Conservation (phyloP, 2,329 filamentous ascomycete genomes). For the Aureobasidium musti region DNA sequence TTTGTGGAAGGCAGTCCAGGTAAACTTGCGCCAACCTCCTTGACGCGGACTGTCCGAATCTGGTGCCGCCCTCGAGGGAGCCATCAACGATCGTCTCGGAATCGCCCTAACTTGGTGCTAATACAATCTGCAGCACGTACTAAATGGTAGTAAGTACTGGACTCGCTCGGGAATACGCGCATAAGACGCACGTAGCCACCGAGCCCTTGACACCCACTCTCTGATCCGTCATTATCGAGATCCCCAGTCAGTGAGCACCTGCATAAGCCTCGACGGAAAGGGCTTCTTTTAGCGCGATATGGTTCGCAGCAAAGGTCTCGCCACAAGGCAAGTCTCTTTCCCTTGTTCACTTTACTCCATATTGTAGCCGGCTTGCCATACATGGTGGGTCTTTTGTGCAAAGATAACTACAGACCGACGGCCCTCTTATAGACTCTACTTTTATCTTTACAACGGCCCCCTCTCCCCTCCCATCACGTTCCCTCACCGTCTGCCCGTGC, state of each 20-base stretch:
- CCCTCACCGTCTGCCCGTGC: conserved; percentile 16
- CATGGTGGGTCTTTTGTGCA: conserved; percentile 20
- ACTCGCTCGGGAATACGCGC: conserved; percentile 23
- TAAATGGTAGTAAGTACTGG: conserved; percentile 24
- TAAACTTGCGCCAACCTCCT: conserved; percentile 24
- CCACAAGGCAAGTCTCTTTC: conserved; percentile 27
- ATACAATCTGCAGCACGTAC: conserved; percentile 23
- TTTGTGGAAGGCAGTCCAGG: conserved; percentile 2
- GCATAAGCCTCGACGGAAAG: conserved; percentile 21
- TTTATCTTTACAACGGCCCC: conserved; percentile 18
- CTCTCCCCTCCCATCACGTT: conserved; percentile 23
- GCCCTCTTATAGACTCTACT: conserved; percentile 25
- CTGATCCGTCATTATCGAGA: conserved; percentile 12
- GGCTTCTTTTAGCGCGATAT: conserved; percentile 19
- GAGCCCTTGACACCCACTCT: conserved; percentile 19
- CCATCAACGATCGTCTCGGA: conserved; percentile 25
- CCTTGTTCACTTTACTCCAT: conserved; percentile 7
- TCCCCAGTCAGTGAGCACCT: conserved; percentile 27
- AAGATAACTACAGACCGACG: conserved; percentile 22
- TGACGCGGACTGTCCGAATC: conserved; percentile 12
- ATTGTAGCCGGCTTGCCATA: conserved; percentile 21
- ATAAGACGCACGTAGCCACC: conserved; percentile 18
- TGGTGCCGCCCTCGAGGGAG: conserved; percentile 6
- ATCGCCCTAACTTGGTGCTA: conserved; percentile 21
- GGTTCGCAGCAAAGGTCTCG: conserved; percentile 28